These are phyloP conservation scores for Haematococcus sp. DNA, from an alignment of 139 green algal species.

Conservation along the genomic window DNA sequence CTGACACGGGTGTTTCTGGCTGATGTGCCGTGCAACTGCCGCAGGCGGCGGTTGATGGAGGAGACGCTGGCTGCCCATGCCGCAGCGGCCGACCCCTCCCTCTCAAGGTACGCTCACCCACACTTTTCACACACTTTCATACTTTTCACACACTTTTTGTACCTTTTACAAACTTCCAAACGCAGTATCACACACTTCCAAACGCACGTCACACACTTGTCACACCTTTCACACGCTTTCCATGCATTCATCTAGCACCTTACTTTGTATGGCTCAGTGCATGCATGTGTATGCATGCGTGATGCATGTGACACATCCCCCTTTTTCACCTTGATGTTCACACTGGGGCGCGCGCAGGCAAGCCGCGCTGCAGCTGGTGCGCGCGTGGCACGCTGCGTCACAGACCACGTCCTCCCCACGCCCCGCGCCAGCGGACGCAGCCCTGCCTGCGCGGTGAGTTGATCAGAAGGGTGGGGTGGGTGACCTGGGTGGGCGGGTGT, in stretches of 20 bases:
- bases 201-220: too few species aligned
- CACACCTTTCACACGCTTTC: too few species aligned
- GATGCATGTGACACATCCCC: too few species aligned
- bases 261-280: too few species aligned
- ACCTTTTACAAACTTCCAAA: neutral
- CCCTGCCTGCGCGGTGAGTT: neutral
- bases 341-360: neutral
- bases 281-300: too few species aligned
- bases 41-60: conserved; percentile 63
- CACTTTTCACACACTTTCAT: neutral
- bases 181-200: neutral
- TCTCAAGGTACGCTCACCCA: conserved; percentile 8
- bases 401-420: neutral
- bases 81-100: conserved; percentile 35
- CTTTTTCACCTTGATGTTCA: too few species aligned
- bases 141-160: neutral
- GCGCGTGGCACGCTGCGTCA: neutral
- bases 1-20: too few species aligned
- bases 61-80: conserved; percentile 64
- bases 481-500: neutral
- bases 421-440: neutral
- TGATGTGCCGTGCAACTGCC: too few species aligned
- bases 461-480: neutral
- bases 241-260: too few species aligned
- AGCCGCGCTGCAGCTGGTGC: conserved; percentile 12